A percentile compares a stretch with the other conserved stretches of the same genome.
Conservation (phyloP, 805 yeast species). For the Wickerhamomyces rabaulensis region DNA sequence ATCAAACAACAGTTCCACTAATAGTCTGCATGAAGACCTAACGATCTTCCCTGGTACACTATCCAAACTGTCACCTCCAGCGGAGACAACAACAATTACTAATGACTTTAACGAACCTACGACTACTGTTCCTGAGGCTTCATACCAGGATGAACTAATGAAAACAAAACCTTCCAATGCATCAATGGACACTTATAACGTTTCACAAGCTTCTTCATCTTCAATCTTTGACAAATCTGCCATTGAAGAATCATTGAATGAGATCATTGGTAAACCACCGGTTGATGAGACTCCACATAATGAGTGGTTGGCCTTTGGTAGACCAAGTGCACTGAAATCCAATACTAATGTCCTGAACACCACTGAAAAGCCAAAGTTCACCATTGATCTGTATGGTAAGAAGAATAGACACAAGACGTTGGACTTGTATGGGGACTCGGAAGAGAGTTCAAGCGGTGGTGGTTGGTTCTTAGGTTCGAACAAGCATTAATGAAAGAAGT, state of each 20-base stretch:
- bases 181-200: background rate
- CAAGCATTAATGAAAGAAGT: conserved; percentile 5
- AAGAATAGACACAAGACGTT: conserved; percentile 19
- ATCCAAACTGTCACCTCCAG: conserved; percentile 4
- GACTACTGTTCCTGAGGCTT: conserved; percentile 5
- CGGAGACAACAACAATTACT: background rate
- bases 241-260: conserved; percentile 19
- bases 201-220: conserved; percentile 3
- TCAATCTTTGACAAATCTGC: conserved; percentile 19
- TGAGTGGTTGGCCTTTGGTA: conserved; percentile 1
- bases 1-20: conserved; percentile 22
- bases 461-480: conserved; percentile 5
- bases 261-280: conserved; percentile 5
- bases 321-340: background rate
- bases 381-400: conserved; percentile 24
- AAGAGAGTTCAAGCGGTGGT: conserved; percentile 7
- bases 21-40: conserved; percentile 13
- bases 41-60: conserved; percentile 10
- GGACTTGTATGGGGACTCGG: conserved; percentile 16
- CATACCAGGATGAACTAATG: conserved; percentile 3
- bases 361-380: conserved; percentile 10
- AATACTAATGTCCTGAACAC: background rate
- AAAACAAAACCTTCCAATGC: conserved; percentile 1
- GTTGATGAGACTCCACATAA: background rate
- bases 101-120: conserved; percentile 1